Evolutionary conservation across 2,329 filamentous ascomycete genomes (phyloP), one percentile per base, ranked within the genome.

Genomic region (Aspergillus ustus): DNA sequence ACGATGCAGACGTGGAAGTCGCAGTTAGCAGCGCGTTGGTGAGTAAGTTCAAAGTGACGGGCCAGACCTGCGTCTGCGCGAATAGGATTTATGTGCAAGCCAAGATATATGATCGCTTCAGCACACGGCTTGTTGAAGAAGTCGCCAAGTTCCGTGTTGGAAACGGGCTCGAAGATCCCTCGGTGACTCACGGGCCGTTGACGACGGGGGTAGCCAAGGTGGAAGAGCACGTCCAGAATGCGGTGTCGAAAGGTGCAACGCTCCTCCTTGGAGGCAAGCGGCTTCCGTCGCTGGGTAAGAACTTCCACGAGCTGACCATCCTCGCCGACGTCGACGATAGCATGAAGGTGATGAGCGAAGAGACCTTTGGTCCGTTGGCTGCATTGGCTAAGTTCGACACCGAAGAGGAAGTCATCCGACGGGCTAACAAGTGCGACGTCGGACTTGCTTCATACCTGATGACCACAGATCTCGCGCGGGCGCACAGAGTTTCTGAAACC

Each of bases 301-400:
- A 95, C 79, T 97, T 95, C 81, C 95, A 89, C 79, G 86, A 92
- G 71, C 92, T 91, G 2, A 97, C 94, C 0, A 89, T 97, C 52
- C 87, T 98, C 61, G 89, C 89, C 13, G 90, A 90, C 66, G 92
- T 96, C 87, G 94, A 85, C 1, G 80, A 83, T 52, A 85, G 91
- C 45, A 97, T 97, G 93, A 83, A 85, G 61, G 85, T 97, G 66
- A 87, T 90, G 2, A 80, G 80, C 2, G 93, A 97, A 77, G 94
- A 98, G 81, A 97, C 92, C 0, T 98, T 98, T 74, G 94, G 94
- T 0, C 94, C 94, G 1, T 88, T 97, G 0, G 93, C 93, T 0
- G 93, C 90, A 0, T 77, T 97, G 7, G 96, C 96, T 80, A 50
- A 28, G 15, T 57, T 57, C 45, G 9, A 28, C 7, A 57, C 54